These are phyloP conservation scores for Tetracentron sinense DNA, from an alignment of 164 flowering plant species.

Conservation along the genomic window DNA sequence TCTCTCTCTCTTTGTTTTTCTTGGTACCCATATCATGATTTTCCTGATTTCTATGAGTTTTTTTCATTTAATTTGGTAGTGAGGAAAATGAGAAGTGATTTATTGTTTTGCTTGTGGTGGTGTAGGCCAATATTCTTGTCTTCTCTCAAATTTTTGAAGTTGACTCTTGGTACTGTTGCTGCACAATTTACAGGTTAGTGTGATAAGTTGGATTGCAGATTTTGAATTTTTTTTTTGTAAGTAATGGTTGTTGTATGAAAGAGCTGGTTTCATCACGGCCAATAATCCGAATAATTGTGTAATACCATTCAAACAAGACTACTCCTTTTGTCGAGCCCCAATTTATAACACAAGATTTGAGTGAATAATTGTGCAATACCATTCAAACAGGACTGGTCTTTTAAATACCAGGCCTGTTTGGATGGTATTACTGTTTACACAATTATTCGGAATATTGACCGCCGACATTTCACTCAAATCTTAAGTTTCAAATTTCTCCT, in stretches of 20 bases:
- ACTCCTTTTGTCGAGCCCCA: no score
- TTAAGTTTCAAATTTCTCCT: no score
- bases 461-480: no score
- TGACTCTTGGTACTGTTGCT: constrained; percentile 98
- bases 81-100: neutral
- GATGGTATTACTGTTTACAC: no score
- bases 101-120: constrained; percentile 3
- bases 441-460: no score
- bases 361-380: no score
- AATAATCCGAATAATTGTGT: no score
- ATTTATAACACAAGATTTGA: no score
- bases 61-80: neutral
- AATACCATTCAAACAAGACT: no score
- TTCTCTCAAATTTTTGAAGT: constrained; percentile 78
- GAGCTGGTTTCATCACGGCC: no score
- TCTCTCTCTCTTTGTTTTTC: constrained; percentile 18
- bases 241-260: neutral
- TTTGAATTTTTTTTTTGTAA: neutral
- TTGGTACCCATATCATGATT: neutral
- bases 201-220: neutral
- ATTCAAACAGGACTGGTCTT: no score
- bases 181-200: constrained; percentile 94
- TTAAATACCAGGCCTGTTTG: no score
- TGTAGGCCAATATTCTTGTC: constrained; percentile 64
- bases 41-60: neutral